Base-by-base conservation (phyloP, 257 asterid genomes). In the Solanum medicagineum region DNA sequence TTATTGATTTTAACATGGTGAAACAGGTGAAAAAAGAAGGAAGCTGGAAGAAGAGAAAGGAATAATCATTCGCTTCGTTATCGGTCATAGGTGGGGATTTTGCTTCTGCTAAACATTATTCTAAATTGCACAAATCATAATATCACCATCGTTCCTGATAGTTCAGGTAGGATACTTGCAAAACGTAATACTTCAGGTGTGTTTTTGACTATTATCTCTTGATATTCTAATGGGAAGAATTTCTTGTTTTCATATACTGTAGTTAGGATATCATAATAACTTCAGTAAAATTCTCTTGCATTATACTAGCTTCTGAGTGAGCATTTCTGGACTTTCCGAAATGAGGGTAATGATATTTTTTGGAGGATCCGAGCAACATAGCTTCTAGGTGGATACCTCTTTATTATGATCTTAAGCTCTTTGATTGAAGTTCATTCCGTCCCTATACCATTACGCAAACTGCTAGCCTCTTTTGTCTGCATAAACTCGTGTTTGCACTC, bases 11-110 rank as follows among this genome's bases (percentile, higher is more conserved):
- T 82, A 73, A 59, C 83, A 70, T 80, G 83, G 60, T 68, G n/a
- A 24, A 70, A 81, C 83, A 95, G 98, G 98, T 42, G 98, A 92
- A 42, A 91, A 88, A 89, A 88, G 95, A 80, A 87, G 84, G 87
- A 90, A 88, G 84, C 56, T 95, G 88, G 98, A 95, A 87, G 83
- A 84, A 44, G 97, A 94, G 92, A 95, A 93, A 89, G 98, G 98
- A 60, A 89, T 95, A 81, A 85, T 95, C 55, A 87, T 91, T 81
- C 98, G 97, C 51, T 95, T 95, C 47, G 97, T 94, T 63, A 95
- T 95, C 24, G 98, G 98, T 73, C 98, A 95, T 81, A 89, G 98
- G 98, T 95, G 84, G 87, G 70, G 70, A 60, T 69, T 53, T 69
- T 66, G 81, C 49, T 63, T 69, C 66, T 66, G 49, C 3, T 77